These are phyloP conservation scores for Dothistroma septosporum DNA, from an alignment of 2,329 filamentous ascomycete genomes.

Conservation along the genomic window DNA sequence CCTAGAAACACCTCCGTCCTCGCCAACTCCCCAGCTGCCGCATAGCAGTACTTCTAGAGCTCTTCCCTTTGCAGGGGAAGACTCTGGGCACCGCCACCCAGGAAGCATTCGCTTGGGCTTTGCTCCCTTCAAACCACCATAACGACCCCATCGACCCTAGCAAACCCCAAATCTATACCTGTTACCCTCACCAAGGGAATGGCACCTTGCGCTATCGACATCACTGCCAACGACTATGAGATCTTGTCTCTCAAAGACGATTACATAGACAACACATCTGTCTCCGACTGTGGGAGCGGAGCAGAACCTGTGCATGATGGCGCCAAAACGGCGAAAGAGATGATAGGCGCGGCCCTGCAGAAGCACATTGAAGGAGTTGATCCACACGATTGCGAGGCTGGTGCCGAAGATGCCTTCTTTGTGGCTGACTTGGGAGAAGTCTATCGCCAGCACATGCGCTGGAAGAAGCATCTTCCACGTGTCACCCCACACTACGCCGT, in stretches of 20 bases:
- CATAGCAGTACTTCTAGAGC: slow-evolving; percentile 97
- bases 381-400: slow-evolving; percentile 80
- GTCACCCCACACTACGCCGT: slow-evolving; percentile 98
- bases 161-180: slow-evolving; percentile 18
- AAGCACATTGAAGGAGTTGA: slow-evolving; percentile 79
- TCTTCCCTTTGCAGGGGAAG: slow-evolving; percentile 99
- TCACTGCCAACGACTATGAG: slow-evolving; percentile 38
- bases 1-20: slow-evolving; percentile 49
- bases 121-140: slow-evolving; percentile 93
- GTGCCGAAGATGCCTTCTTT: slow-evolving; percentile 97
- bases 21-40: slow-evolving; percentile 84
- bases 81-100: slow-evolving; percentile 87
- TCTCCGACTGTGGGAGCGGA: slow-evolving; percentile 25
- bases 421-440: slow-evolving; percentile 97
- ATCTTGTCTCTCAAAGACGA: slow-evolving; percentile 38
- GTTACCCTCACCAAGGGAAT: slow-evolving; percentile 52
- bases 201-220: slow-evolving; percentile 65
- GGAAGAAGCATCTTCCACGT: slow-evolving; percentile 89
- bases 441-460: slow-evolving; percentile 96
- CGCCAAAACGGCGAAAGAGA: slow-evolving; percentile 60
- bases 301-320: slow-evolving; percentile 44
- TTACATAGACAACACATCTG: slow-evolving; percentile 18
- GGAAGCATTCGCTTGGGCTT: slow-evolving; percentile 72
- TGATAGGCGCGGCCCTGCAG: slow-evolving; percentile 85
- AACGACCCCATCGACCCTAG: slow-evolving; percentile 52